Evolutionary conservation across 1,139 yeast species (phyloP).

Genomic region (Taphrina deformans): DNA sequence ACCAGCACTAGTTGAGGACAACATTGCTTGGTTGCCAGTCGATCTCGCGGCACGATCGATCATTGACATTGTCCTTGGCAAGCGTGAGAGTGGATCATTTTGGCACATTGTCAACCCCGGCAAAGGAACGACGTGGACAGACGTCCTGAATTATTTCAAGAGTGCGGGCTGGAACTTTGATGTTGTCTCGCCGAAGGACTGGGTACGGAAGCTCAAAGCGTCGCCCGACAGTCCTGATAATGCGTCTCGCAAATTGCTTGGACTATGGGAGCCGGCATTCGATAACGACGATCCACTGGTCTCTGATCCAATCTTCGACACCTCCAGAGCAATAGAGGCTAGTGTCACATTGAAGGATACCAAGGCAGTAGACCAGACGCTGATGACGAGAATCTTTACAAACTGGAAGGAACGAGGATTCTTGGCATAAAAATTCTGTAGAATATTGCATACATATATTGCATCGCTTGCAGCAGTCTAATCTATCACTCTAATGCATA

Average conservation of each 20-base stretch:
- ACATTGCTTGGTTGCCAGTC: constrained; percentile 37
- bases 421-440: neutral
- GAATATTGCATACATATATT: neutral
- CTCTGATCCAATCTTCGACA: constrained; percentile 9
- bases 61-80: constrained; percentile 23
- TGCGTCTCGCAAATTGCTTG: constrained; percentile 12
- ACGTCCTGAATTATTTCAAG: neutral
- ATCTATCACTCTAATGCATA: no score
- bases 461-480: no score
- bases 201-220: neutral
- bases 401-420: constrained; percentile 17
- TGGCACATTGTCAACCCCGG: constrained; percentile 21
- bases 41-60: constrained; percentile 36
- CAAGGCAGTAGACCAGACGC: neutral
- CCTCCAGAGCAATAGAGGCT: neutral
- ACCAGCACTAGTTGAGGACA: constrained; percentile 35
- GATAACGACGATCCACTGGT: neutral
- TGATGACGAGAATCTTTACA: constrained; percentile 4
- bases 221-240: neutral
- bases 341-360: neutral
- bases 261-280: constrained; percentile 14
- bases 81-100: neutral
- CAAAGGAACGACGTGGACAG: neutral
- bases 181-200: neutral
- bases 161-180: constrained; percentile 1